Percentiles rank a stretch among this genome's conserved stretches.
Evolutionary conservation across 192 early-diverging fungal species (phyloP).

Genomic region (Coemansia sp.): DNA sequence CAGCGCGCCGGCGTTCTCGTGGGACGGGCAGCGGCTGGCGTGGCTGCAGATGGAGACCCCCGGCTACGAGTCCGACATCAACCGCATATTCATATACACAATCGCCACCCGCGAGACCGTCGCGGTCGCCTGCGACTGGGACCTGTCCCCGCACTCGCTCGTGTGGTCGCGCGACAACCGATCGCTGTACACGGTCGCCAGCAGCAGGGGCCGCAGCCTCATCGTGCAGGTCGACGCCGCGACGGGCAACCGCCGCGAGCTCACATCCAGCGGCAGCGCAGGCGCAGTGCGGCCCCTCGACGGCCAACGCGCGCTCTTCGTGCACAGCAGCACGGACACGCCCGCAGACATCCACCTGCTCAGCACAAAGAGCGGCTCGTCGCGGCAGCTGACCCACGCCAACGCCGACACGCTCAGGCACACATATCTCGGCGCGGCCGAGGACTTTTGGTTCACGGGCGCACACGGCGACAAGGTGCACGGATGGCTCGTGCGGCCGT

Average conservation of each 20-base stretch:
- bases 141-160: slow-evolving; percentile 57
- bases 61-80: slow-evolving; percentile 75
- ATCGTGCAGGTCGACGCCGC: slow-evolving; percentile 30
- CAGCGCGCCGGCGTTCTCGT: slow-evolving; percentile 58
- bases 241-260: slow-evolving; percentile 26
- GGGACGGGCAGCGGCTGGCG: slow-evolving; percentile 62
- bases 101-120: slow-evolving; percentile 18
- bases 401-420: slow-evolving; percentile 43
- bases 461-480: slow-evolving; percentile 52
- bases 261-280: slow-evolving; percentile 35
- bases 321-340: slow-evolving; percentile 50
- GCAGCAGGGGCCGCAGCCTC: slow-evolving; percentile 58
- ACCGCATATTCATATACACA: slow-evolving; percentile 60
- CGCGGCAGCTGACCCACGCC: slow-evolving; percentile 55
- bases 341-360: slow-evolving; percentile 39
- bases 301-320: slow-evolving; percentile 25
- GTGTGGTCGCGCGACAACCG: slow-evolving; percentile 59
- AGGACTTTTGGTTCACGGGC: slow-evolving; percentile 71
- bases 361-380: slow-evolving; percentile 1
- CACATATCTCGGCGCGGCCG: slow-evolving; percentile 51
- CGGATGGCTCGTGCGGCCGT: slow-evolving; percentile 64
- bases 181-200: slow-evolving; percentile 55
- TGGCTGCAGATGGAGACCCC: slow-evolving; percentile 77
- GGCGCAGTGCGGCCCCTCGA: slow-evolving; percentile 13
- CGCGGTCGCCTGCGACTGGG: slow-evolving; percentile 50